Evolutionary conservation across 2,329 filamentous ascomycete species (phyloP).

Genomic region (Drechmeria coniospora): DNA sequence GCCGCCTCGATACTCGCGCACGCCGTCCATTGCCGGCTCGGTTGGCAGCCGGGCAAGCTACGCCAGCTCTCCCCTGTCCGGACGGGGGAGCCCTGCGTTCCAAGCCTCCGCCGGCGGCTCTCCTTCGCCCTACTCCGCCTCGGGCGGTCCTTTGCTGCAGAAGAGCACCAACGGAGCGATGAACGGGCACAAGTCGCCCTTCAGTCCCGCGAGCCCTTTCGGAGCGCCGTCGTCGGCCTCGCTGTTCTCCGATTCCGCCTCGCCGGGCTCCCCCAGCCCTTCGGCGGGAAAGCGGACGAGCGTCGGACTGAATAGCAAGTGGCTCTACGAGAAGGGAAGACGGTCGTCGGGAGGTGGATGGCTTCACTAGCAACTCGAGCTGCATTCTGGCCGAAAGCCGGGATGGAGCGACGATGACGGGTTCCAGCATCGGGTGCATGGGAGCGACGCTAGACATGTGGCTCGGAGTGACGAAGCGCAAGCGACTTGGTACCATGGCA

Average conservation of each 20-base stretch:
- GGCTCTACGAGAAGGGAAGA: constrained; percentile 77
- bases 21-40: constrained; percentile 49
- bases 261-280: constrained; percentile 54
- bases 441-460: too few relatives aligned
- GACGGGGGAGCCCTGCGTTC: constrained; percentile 32
- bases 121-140: constrained; percentile 30
- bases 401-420: too few relatives aligned
- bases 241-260: constrained; percentile 28
- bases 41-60: constrained; percentile 43
- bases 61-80: constrained; percentile 42
- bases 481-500: too few relatives aligned
- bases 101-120: constrained; percentile 16
- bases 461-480: too few relatives aligned
- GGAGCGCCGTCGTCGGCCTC: constrained; percentile 31
- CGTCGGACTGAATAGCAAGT: constrained; percentile 77
- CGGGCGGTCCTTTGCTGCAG: constrained; percentile 44
- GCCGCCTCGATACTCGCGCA: constrained; percentile 73
- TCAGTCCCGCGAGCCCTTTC: constrained; percentile 41
- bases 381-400: too few relatives aligned
- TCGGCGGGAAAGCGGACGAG: constrained; percentile 50
- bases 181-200: constrained; percentile 42
- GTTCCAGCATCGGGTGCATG: too few relatives aligned
- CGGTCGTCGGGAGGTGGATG: constrained; percentile 32
- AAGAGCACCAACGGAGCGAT: constrained; percentile 42
- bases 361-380: constrained; percentile 12